Evolutionary conservation across 805 yeast genomes (phyloP).

Genomic region (Cyberlindnera veronae): DNA sequence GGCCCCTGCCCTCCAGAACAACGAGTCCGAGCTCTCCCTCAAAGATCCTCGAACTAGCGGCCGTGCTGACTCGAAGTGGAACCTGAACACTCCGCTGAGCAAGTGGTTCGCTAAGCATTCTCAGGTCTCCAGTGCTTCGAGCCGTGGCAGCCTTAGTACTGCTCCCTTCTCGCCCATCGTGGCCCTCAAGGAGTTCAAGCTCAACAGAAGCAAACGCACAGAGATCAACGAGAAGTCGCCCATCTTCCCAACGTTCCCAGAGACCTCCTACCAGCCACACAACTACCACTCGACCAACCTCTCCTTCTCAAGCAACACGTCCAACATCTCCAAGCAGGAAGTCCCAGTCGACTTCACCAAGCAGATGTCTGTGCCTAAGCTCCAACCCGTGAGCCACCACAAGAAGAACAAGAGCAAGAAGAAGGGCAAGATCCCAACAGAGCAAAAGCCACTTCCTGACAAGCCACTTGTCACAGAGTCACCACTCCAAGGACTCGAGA

Average conservation of each 20-base stretch:
- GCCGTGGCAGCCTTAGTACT: slow-evolving; percentile 23
- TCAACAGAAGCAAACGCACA: slow-evolving; percentile 14
- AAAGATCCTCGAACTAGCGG: slow-evolving; percentile 17
- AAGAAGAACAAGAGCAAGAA: slow-evolving; percentile 5
- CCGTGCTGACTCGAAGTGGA: slow-evolving; percentile 19
- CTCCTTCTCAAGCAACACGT: slow-evolving; percentile 6
- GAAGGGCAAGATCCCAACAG: slow-evolving; percentile 8
- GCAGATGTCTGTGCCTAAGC: slow-evolving; percentile 11
- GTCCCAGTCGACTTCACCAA: slow-evolving; percentile 9
- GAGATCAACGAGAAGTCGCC: slow-evolving; percentile 19
- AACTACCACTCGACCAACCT: slow-evolving; percentile 5
- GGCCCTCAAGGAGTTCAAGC: slow-evolving; percentile 24
- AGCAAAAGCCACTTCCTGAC: slow-evolving; percentile 21
- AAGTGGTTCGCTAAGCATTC: slow-evolving; percentile 27
- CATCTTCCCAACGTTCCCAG: slow-evolving; percentile 24
- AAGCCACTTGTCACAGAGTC: slow-evolving; percentile 9
- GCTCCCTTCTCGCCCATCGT: slow-evolving; percentile 24
- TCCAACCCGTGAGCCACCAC: slow-evolving; percentile 12
- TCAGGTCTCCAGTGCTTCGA: slow-evolving; percentile 7
- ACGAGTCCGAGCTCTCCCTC: slow-evolving; percentile 19
- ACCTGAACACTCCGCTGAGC: slow-evolving; percentile 25
- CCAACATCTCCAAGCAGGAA: slow-evolving; percentile 14
- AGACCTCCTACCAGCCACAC: slow-evolving; percentile 10
- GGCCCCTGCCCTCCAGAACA: background rate
- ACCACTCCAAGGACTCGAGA: slow-evolving; percentile 22